A percentile compares a stretch with the other conserved stretches of the same genome.
Conservation (phyloP, 164 flowering plant species). For the Piper betle region DNA sequence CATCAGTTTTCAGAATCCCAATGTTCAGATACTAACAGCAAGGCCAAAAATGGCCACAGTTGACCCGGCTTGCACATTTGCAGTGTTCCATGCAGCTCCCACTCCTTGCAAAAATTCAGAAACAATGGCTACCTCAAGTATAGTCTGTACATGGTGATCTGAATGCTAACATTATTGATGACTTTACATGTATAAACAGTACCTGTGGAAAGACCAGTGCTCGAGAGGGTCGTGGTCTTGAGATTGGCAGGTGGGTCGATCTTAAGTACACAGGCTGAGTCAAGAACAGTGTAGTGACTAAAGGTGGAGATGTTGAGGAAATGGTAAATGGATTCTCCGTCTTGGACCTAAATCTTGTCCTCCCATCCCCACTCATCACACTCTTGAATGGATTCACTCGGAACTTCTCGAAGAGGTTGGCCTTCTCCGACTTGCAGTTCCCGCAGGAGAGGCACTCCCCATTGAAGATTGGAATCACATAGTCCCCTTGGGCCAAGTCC, state of each 20-base stretch:
- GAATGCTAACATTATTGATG: background rate
- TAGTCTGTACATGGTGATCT: no score
- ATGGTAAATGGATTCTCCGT: slow-evolving; percentile 53
- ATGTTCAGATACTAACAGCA: slow-evolving; percentile 25
- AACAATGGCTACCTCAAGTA: no score
- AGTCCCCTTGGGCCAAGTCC: slow-evolving; percentile 90
- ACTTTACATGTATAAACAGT: slow-evolving; percentile 1
- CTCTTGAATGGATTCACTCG: slow-evolving; percentile 86
- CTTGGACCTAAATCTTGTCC: slow-evolving; percentile 54
- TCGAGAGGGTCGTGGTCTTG: slow-evolving; percentile 89
- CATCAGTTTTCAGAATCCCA: no score
- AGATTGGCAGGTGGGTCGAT: slow-evolving; percentile 77
- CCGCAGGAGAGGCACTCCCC: slow-evolving; percentile 93
- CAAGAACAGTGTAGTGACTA: slow-evolving; percentile 83
- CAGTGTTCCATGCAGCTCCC: slow-evolving; percentile 41
- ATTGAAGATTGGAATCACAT: slow-evolving; percentile 91
- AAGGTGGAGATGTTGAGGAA: slow-evolving; percentile 95
- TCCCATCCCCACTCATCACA: slow-evolving; percentile 81
- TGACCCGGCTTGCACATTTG: slow-evolving; percentile 43
- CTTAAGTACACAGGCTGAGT: slow-evolving; percentile 89
- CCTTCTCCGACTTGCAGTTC: slow-evolving; percentile 93
- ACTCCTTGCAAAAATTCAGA: background rate
- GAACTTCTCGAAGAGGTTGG: slow-evolving; percentile 93
- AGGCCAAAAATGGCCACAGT: slow-evolving; percentile 54
- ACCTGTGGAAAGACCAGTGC: slow-evolving; percentile 99